A percentile compares a stretch with the other conserved stretches of the same genome.
phyloP scores from a whole-genome alignment of 2,329 filamentous ascomycete species.

The Chrysoporthe puriensis region DNA sequence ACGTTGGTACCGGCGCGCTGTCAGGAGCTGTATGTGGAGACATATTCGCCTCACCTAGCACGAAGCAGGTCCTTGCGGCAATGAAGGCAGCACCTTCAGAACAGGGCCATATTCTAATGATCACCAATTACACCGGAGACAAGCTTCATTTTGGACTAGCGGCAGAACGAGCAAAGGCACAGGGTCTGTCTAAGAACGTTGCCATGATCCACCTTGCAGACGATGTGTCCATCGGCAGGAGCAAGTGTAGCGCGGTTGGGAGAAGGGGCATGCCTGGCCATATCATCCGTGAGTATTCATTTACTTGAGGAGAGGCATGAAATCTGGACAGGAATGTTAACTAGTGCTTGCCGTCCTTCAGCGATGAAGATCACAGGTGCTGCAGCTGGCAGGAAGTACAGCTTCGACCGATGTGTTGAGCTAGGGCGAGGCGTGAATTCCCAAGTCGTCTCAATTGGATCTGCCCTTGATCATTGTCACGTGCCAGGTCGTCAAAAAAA shows the following conservation, averaged over 20 bases:
- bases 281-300: constrained; percentile 47
- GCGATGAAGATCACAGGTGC: constrained; percentile 73
- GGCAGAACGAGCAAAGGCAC: constrained; percentile 71
- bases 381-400: constrained; percentile 61
- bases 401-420: constrained; percentile 60
- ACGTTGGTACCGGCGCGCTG: constrained; percentile 63
- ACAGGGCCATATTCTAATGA: constrained; percentile 70
- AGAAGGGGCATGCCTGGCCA: constrained; percentile 73
- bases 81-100: constrained; percentile 64
- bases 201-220: constrained; percentile 76
- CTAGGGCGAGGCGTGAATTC: constrained; percentile 59
- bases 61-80: constrained; percentile 70
- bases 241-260: constrained; percentile 70
- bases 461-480: constrained; percentile 72
- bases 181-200: constrained; percentile 60
- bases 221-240: constrained; percentile 71
- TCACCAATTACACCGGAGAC: constrained; percentile 77
- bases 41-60: constrained; percentile 75
- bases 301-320: neutral
- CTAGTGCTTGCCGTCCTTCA: constrained; percentile 40
- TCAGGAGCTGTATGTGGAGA: constrained; percentile 73
- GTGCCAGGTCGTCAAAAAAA: constrained; percentile 66
- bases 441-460: constrained; percentile 68
- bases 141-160: constrained; percentile 77
- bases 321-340: neutral